Base-by-base conservation (phyloP, 1,284 basidiomycete species). In the Ganoderma meredithae region DNA sequence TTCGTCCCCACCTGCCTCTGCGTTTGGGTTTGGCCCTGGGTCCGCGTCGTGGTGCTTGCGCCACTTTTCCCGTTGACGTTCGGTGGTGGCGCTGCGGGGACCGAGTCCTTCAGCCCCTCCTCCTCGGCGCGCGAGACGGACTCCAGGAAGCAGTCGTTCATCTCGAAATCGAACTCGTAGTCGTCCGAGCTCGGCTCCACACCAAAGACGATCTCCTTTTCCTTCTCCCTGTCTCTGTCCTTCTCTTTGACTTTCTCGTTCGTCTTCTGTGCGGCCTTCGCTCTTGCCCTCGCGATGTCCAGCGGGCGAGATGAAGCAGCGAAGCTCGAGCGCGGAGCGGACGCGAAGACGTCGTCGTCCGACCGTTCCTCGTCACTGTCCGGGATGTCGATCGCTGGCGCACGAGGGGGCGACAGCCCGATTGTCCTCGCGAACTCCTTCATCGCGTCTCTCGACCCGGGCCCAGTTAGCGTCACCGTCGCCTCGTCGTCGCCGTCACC, bases 41-140 rank as follows among this genome's bases (percentile, higher is more conserved):
- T 62, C 41, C 60, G 66, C 22, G 59, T 55, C 59, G 33, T 39
- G 55, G 33, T 15, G 13, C 25, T 53, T 2, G 36, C 36, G 7
- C 36, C 19, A 27, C 53, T 55, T 19, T 33, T 36, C 58, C 58
- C 58, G 39, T 40, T 41, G 39, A 12, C 22, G 58, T 36, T 25
- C 56, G 56, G 17, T 7, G 58, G 39, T 1, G 55, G 55, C 27
- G 53, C 33, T 10, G 3, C 25, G 13, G 17, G 17, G 27, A 44
- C 40, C 40, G 12, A 1, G 17, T 25, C 19, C 47, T 22, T 22
- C 22, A 49, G 22, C 10, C 76, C 78, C 63, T 78, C 76, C 63
- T 79, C 73, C 71, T 85, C 84, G 2, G 76, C 77, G 70, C 81
- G 77, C 66, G 81, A 77, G 19, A 82, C 59, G 40, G 78, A 79